phyloP scores from a whole-genome alignment of 2,329 filamentous ascomycete genomes.

The Ploettnerulaceae sp. region DNA sequence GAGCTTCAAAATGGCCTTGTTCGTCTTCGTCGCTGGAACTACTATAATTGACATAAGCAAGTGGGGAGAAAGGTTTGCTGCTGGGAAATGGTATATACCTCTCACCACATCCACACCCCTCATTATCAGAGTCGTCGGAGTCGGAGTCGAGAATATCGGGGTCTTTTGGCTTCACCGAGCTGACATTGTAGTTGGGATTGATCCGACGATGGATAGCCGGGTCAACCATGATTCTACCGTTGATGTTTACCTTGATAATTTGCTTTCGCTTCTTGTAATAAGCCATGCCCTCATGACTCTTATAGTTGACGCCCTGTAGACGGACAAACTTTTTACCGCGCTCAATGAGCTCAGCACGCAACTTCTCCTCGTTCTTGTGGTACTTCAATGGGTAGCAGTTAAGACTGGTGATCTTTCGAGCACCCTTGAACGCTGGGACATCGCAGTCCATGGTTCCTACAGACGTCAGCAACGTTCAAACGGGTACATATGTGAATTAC shows the following conservation, averaged over 20 bases:
- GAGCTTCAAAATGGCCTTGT: conserved; percentile 26
- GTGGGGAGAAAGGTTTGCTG: background rate
- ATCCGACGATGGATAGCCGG: conserved; percentile 75
- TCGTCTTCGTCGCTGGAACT: conserved; percentile 28
- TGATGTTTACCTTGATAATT: conserved; percentile 75
- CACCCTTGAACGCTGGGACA: conserved; percentile 71
- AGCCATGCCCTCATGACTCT: conserved; percentile 75
- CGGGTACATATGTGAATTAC: conserved; percentile 33
- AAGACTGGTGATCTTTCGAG: conserved; percentile 75
- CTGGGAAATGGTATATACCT: conserved; percentile 20
- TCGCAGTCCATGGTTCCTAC: conserved; percentile 56
- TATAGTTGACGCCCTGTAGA: conserved; percentile 79
- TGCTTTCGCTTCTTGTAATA: conserved; percentile 77
- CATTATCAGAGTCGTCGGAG: conserved; percentile 42
- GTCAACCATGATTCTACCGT: conserved; percentile 85
- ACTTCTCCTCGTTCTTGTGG: conserved; percentile 63
- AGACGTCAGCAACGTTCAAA: conserved; percentile 7
- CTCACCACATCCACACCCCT: conserved; percentile 39
- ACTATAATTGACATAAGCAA: background rate
- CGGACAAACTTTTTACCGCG: conserved; percentile 80
- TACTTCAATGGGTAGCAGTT: conserved; percentile 74
- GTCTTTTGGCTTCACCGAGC: conserved; percentile 67
- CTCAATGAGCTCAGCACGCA: conserved; percentile 65
- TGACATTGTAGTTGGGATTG: conserved; percentile 80
- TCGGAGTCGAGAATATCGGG: conserved; percentile 52